Evolutionary conservation across 495 filamentous ascomycete genomes (phyloP).

Genomic region (Amniculicola lignicola): DNA sequence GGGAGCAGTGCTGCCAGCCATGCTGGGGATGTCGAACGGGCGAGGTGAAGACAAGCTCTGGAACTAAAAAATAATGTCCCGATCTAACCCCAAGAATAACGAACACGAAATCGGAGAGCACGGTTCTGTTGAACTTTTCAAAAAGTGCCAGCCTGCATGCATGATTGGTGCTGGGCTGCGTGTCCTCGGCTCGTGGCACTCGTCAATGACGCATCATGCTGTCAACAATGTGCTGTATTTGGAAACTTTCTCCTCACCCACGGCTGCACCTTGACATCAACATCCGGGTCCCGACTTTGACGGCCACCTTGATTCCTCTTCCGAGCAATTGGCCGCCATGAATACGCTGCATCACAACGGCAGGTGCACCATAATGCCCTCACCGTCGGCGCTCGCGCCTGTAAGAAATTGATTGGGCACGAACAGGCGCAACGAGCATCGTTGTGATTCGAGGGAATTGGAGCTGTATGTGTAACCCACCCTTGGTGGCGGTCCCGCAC

Average conservation of each 20-base stretch:
- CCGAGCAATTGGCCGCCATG: neutral
- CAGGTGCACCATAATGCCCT: neutral
- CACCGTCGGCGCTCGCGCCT: neutral
- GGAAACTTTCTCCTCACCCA: too few species aligned
- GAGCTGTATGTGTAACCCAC: constrained; percentile 8
- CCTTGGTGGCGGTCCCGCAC: constrained; percentile 1
- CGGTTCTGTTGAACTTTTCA: too few species aligned
- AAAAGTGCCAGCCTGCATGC: too few species aligned
- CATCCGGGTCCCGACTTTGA: too few species aligned
- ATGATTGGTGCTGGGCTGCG: too few species aligned
- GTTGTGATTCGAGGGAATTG: constrained; percentile 25
- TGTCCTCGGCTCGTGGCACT: too few species aligned
- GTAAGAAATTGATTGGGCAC: constrained; percentile 7
- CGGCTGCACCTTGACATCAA: too few species aligned
- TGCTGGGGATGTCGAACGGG: too few species aligned
- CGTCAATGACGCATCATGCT: too few species aligned
- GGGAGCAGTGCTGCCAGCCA: too few species aligned
- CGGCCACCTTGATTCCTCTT: too few species aligned
- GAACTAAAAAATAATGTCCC: neutral
- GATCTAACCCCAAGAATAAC: constrained; percentile 1
- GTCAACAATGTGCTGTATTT: too few species aligned
- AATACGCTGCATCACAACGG: neutral
- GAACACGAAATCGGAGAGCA: neutral
- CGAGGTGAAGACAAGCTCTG: neutral
- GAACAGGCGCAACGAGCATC: neutral